Percentiles rank a stretch among this genome's conserved stretches.
These are phyloP conservation scores for Pichia eremophila DNA, from an alignment of 805 yeast genomes.

Conservation along the genomic window DNA sequence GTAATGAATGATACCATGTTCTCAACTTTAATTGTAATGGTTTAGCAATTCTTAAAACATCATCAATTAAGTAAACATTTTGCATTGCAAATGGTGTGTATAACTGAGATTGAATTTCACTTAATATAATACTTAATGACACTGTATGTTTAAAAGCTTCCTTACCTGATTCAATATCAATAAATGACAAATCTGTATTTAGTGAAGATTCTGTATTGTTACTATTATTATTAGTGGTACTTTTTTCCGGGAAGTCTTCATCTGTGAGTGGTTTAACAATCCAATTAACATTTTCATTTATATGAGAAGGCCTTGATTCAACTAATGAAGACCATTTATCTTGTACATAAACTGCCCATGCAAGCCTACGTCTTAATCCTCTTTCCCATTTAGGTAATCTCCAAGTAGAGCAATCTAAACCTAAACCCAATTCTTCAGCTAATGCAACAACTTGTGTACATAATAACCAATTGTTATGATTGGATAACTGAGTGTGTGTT, in stretches of 20 bases:
- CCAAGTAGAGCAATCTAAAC: slow-evolving; percentile 88
- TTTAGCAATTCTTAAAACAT: slow-evolving; percentile 67
- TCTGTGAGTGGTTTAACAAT: slow-evolving; percentile 56
- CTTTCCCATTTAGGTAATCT: slow-evolving; percentile 92
- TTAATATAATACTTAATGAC: slow-evolving; percentile 54
- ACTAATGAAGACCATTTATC: slow-evolving; percentile 84
- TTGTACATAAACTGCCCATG: slow-evolving; percentile 93
- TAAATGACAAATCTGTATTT: slow-evolving; percentile 11
- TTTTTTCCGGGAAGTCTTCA: slow-evolving; percentile 70
- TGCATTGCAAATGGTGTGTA: slow-evolving; percentile 62
- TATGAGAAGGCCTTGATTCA: slow-evolving; percentile 80
- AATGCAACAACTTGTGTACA: slow-evolving; percentile 81
- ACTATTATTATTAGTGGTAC: slow-evolving; percentile 26
- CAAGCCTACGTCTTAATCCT: slow-evolving; percentile 74
- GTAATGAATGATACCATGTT: slow-evolving; percentile 70
- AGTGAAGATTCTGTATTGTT: slow-evolving; percentile 5
- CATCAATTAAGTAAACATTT: slow-evolving; percentile 49
- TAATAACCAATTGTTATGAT: slow-evolving; percentile 70
- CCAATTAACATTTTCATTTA: slow-evolving; percentile 69
- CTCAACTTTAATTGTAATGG: slow-evolving; percentile 66
- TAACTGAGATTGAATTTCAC: slow-evolving; percentile 63
- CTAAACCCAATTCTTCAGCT: slow-evolving; percentile 85
- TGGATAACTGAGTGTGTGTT: slow-evolving; percentile 13
- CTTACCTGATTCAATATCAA: slow-evolving; percentile 62
- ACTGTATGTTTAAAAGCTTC: slow-evolving; percentile 59